phyloP scores from a whole-genome alignment of 2,329 filamentous ascomycete genomes.

The Chrysoporthe deuterocubensis region DNA sequence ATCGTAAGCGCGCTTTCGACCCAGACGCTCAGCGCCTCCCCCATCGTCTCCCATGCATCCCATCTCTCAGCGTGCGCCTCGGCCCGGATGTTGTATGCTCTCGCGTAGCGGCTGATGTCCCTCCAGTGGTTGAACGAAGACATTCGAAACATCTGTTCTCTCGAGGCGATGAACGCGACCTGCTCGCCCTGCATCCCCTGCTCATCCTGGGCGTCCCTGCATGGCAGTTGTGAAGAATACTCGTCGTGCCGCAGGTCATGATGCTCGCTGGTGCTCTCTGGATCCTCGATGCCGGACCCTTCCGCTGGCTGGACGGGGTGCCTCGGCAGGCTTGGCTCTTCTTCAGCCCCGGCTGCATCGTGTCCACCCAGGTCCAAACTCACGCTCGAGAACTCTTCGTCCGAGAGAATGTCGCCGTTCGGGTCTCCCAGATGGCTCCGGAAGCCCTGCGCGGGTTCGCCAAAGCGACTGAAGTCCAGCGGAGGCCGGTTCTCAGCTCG shows the following conservation, averaged over 20 bases:
- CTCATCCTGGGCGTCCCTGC: conserved; percentile 22
- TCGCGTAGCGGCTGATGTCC: conserved; percentile 17
- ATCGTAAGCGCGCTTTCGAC: conserved; percentile 35
- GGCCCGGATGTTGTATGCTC: conserved; percentile 21
- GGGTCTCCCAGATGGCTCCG: not conserved
- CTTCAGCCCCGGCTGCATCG: not conserved
- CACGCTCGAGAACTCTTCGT: conserved; percentile 21
- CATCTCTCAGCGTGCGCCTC: conserved; percentile 27
- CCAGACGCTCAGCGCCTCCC: conserved; percentile 47
- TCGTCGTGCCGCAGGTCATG: conserved; percentile 26
- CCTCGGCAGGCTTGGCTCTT: conserved; percentile 20
- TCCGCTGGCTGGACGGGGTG: conserved; percentile 16
- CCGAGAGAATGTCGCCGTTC: conserved; percentile 18
- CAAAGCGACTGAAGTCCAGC: conserved; percentile 25
- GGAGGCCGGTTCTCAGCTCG: conserved; percentile 27
- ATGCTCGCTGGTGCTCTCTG: conserved; percentile 17
- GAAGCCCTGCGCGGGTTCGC: conserved; percentile 2
- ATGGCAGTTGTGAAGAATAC: conserved; percentile 23
- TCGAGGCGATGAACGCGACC: conserved; percentile 25
- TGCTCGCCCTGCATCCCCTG: conserved; percentile 21
- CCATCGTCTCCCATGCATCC: conserved; percentile 27
- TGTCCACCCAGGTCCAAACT: conserved; percentile 20
- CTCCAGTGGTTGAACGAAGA: conserved; percentile 29
- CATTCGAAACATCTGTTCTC: conserved; percentile 27
- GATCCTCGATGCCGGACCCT: not conserved